A percentile compares a stretch with the other conserved stretches of the same genome.
phyloP scores from a whole-genome alignment of 345 rosid species.

The Eucalyptus tenuipes region DNA sequence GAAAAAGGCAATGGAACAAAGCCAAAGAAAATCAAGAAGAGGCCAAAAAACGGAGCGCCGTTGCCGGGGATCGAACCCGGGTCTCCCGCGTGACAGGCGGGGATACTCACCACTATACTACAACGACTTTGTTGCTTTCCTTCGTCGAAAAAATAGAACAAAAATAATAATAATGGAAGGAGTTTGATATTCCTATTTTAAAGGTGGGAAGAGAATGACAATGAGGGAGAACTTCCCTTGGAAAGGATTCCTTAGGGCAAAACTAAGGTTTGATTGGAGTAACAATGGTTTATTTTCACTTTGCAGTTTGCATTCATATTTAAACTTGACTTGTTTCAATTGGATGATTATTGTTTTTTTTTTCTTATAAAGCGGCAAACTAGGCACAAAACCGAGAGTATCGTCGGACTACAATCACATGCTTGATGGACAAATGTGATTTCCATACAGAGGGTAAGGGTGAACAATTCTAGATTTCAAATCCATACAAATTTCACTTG shows the following conservation, averaged over 20 bases:
- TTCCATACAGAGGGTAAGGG: rapidly evolving
- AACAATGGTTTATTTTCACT: too few relatives aligned
- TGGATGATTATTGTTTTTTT: background rate
- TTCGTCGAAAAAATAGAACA: rapidly evolving
- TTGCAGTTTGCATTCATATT: background rate
- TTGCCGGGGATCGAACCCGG: slow-evolving; percentile 98
- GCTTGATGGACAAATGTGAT: background rate
- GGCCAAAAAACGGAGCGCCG: slow-evolving; percentile 13
- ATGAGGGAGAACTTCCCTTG: background rate
- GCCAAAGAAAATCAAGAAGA: background rate
- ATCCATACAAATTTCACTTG: too few relatives aligned
- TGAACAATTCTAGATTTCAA: too few relatives aligned
- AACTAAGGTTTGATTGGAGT: background rate
- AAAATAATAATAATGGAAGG: background rate
- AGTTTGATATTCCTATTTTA: too few relatives aligned
- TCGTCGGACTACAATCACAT: rapidly evolving
- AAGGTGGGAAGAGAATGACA: background rate
- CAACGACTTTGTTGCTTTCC: background rate
- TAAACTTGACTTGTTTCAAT: background rate
- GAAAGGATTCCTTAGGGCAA: background rate
- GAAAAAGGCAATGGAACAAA: background rate
- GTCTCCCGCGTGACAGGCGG: slow-evolving; percentile 93
- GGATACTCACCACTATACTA: slow-evolving; percentile 90
- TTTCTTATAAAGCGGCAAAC: background rate
- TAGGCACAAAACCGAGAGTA: background rate